Evolutionary conservation across 1,284 basidiomycete genomes (phyloP).

Genomic region (Psilocybe mexicana): DNA sequence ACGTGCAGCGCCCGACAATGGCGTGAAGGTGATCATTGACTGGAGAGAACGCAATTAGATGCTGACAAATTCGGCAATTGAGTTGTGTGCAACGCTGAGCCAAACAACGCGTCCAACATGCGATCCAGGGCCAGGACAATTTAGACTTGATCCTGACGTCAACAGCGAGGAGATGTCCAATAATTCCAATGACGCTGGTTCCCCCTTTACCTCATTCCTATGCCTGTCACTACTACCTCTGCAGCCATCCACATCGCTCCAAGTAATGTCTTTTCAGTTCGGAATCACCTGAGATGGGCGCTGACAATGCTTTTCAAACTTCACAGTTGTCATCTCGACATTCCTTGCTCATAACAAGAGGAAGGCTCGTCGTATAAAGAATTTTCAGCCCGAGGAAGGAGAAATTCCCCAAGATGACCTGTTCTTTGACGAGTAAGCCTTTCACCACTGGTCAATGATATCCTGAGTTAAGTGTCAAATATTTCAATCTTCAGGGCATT

Average conservation of each 20-base stretch:
- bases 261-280: slow-evolving; percentile 30
- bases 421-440: slow-evolving; percentile 59
- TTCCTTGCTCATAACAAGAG: slow-evolving; percentile 59
- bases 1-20: slow-evolving; percentile 80
- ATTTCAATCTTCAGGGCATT: slow-evolving; percentile 47
- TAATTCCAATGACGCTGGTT: not conserved
- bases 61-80: slow-evolving; percentile 14
- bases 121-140: too few relatives aligned
- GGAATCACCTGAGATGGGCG: not conserved
- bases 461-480: not conserved
- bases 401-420: slow-evolving; percentile 56
- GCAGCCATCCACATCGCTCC: slow-evolving; percentile 57
- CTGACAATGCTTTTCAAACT: not conserved
- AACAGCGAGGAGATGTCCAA: too few relatives aligned
- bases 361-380: slow-evolving; percentile 43
- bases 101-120: slow-evolving; percentile 4
- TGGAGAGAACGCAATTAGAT: slow-evolving; percentile 7
- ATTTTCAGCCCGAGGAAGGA: slow-evolving; percentile 31
- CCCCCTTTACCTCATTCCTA: slow-evolving; percentile 20
- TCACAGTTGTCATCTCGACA: slow-evolving; percentile 47
- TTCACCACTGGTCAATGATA: too few relatives aligned
- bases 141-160: too few relatives aligned
- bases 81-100: slow-evolving; percentile 8
- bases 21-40: slow-evolving; percentile 90
- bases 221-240: slow-evolving; percentile 54